These are phyloP conservation scores for Chrysanthemum lavandulifolium DNA, from an alignment of 129 eudicot genomes.

Conservation along the genomic window DNA sequence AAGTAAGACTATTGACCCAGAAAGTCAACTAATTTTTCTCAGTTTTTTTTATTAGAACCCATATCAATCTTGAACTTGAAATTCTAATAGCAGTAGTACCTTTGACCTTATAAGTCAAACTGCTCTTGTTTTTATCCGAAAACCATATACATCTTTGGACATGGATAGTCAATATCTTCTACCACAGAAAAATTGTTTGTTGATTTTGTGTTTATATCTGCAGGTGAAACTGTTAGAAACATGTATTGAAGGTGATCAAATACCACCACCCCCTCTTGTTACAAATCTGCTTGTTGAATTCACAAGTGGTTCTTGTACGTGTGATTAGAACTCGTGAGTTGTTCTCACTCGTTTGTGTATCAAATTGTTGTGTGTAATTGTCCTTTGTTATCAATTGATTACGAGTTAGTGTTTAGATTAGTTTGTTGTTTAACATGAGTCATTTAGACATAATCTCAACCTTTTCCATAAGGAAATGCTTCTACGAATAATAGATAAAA, in stretches of 20 bases:
- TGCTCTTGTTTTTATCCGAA: neutral
- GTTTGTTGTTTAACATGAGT: too few relatives aligned
- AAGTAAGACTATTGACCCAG: conserved; percentile 2
- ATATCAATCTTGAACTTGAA: neutral
- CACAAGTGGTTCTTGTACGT: too few relatives aligned
- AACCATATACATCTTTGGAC: neutral
- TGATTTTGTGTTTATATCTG: conserved; percentile 3
- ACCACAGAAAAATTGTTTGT: neutral
- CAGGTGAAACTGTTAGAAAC: conserved; percentile 60
- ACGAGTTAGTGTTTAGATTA: too few relatives aligned
- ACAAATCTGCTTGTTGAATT: too few relatives aligned
- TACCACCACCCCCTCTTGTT: conserved; percentile 59
- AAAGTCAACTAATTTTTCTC: neutral
- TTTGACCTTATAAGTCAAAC: conserved; percentile 19
- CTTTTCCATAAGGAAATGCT: too few relatives aligned
- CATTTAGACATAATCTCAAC: too few relatives aligned
- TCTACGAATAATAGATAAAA: too few relatives aligned
- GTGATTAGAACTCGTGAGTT: too few relatives aligned
- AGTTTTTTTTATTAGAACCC: neutral
- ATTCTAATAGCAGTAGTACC: neutral
- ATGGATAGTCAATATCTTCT: neutral
- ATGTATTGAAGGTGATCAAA: conserved; percentile 50
- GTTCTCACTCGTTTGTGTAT: too few relatives aligned
- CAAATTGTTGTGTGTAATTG: too few relatives aligned
- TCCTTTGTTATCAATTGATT: too few relatives aligned